phyloP scores from a whole-genome alignment of 139 green algal species.

The Pleodorina starrii region DNA sequence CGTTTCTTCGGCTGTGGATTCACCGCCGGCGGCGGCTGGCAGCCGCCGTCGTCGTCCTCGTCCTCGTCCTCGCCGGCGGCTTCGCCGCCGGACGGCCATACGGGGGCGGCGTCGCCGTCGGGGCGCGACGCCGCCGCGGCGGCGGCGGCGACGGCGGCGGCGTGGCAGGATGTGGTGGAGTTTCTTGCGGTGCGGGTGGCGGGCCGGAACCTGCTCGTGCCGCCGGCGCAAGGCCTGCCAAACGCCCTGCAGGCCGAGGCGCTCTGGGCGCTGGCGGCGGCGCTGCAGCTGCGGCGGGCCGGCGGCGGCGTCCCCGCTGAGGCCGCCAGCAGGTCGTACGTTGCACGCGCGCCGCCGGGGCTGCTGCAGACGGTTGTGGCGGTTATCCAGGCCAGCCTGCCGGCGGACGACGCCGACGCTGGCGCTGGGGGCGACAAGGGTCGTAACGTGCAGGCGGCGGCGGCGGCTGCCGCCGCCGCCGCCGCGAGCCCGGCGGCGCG shows the following conservation, averaged over 20 bases:
- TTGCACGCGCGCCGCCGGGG: background rate
- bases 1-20: slow-evolving; percentile 41
- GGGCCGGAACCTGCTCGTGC: background rate
- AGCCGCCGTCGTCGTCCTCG: background rate
- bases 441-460: background rate
- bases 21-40: background rate
- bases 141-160: slow-evolving; percentile 2
- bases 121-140: background rate
- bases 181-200: background rate
- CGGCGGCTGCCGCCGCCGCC: background rate
- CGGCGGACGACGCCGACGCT: background rate
- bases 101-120: background rate
- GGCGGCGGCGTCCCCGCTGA: background rate
- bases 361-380: background rate
- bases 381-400: background rate
- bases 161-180: background rate
- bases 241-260: slow-evolving; percentile 21
- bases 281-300: background rate
- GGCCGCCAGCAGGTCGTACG: background rate
- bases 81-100: no score
- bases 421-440: background rate
- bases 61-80: background rate
- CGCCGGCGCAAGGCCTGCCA: background rate
- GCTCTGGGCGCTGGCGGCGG: slow-evolving; percentile 32
- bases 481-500: background rate